Evolutionary conservation across 2,329 filamentous ascomycete species (phyloP), one percentile per base, ranked within the genome.

Genomic region (Ceratocystis eucalypticola): DNA sequence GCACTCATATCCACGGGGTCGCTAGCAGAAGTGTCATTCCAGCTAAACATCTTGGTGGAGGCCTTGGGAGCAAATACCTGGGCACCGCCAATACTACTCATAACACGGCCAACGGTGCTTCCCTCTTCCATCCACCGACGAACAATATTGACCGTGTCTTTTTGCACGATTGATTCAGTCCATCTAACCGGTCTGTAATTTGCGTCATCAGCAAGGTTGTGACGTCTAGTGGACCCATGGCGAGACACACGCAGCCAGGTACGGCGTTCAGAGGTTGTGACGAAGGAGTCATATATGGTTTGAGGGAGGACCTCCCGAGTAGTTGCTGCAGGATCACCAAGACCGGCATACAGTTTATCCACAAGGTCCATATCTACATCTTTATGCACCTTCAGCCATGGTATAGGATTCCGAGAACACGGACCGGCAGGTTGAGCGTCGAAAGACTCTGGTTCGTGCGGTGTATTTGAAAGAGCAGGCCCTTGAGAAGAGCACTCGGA

Each of bases 71-170:
- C 78, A 67, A 76, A 77, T 20, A 78, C 76, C 20, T 73, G 73
- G 1, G 74, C 75, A 0, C 71, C 71, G 17, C 77, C 74, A 61
- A 76, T 74, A 0, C 77, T 75, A 2, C 75, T 71, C 28, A 75
- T 72, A 5, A 74, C 72, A n/a, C 61, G 48, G 12, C 66, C 61
- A 12, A 64, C 53, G 6, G 64, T 59, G 20, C 66, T 68, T 41
- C 79, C 84, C 70, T 87, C 82, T 70, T 86, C 82, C 79, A 87
- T 84, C 85, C 85, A 88, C 30, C 83, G 78, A 30, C 81, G 78
- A 20, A 88, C 84, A 50, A 84, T 83, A 66, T 80, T 79, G 67
- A 84, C 77, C 0, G 80, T 82, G 7, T 83, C 79, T 12, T 74
- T 73, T 28, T 82, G 82, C 1, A 84, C 74, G 5, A 77, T 74